Conservation (phyloP, 176 grass and related monocot species). For the Hyparrhenia diplandra region DNA sequence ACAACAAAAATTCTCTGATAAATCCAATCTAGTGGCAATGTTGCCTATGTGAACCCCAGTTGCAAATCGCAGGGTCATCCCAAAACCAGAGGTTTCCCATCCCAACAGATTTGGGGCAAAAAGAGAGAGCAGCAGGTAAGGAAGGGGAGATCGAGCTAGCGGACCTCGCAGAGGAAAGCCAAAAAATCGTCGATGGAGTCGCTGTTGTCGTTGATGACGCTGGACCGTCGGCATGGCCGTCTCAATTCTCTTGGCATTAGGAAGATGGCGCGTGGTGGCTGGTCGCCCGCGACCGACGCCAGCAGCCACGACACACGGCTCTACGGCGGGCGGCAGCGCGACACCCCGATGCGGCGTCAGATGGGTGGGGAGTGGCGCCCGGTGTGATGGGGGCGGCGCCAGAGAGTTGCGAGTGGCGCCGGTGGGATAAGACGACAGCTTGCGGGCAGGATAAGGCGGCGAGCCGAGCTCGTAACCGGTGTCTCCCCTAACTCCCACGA, state of each 20-base stretch:
- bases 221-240: slow-evolving; percentile 32
- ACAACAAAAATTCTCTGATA: neutral
- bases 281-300: slow-evolving; percentile 24
- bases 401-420: too few species aligned
- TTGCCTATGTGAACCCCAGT: neutral
- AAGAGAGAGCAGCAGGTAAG: neutral
- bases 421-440: too few species aligned
- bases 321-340: too few species aligned
- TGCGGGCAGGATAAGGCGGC: too few species aligned
- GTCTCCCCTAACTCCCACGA: too few species aligned
- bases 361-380: too few species aligned
- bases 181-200: slow-evolving; percentile 62
- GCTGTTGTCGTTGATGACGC: slow-evolving; percentile 44
- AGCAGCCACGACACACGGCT: slow-evolving; percentile 43
- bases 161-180: slow-evolving; percentile 68
- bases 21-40: neutral
- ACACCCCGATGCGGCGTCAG: neutral
- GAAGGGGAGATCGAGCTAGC: neutral
- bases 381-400: too few species aligned
- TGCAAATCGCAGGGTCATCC: neutral
- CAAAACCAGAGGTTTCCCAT: neutral
- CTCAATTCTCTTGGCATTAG: slow-evolving; percentile 71
- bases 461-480: too few species aligned
- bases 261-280: slow-evolving; percentile 55
- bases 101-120: too few species aligned